Evolutionary conservation across 208 protist genomes (phyloP).

Genomic region (Angomonas deanei): DNA sequence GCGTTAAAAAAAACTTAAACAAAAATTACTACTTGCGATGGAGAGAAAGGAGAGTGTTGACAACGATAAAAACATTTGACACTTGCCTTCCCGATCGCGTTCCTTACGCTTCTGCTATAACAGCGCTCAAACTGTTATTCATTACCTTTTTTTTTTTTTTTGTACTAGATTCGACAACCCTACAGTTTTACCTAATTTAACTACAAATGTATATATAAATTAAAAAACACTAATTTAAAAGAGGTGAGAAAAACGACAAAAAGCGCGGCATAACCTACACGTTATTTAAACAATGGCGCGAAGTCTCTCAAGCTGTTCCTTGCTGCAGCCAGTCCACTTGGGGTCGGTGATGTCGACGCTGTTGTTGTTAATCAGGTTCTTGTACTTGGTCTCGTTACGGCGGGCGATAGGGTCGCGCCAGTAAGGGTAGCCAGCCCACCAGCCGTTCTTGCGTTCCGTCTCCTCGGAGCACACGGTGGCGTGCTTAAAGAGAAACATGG

Average conservation of each 20-base stretch:
- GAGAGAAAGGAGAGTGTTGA: background rate
- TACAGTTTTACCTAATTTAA: too few relatives aligned
- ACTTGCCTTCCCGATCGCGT: background rate
- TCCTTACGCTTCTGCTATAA: too few relatives aligned
- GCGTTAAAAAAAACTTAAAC: background rate
- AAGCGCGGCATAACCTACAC: background rate
- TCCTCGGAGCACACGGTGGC: conserved; percentile 84
- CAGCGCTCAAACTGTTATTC: too few relatives aligned
- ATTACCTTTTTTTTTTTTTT: conserved; percentile 21
- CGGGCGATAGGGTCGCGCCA: conserved; percentile 89
- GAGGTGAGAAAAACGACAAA: conserved; percentile 5
- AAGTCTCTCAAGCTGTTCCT: conserved; percentile 69
- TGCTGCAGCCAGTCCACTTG: conserved; percentile 87
- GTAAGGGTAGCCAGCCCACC: conserved; percentile 88
- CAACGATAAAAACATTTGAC: background rate
- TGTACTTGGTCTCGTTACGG: conserved; percentile 85
- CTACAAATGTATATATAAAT: background rate
- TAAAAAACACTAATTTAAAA: conserved; percentile 6
- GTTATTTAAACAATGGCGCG: conserved; percentile 44
- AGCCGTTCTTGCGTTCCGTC: conserved; percentile 83
- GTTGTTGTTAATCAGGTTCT: conserved; percentile 83
- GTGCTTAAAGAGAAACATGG: conserved; percentile 84
- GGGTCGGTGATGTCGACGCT: conserved; percentile 83
- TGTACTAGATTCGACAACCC: too few relatives aligned
- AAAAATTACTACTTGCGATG: background rate